These are phyloP conservation scores for Penicillium polonicum DNA, from an alignment of 2,329 filamentous ascomycete species.

Conservation along the genomic window DNA sequence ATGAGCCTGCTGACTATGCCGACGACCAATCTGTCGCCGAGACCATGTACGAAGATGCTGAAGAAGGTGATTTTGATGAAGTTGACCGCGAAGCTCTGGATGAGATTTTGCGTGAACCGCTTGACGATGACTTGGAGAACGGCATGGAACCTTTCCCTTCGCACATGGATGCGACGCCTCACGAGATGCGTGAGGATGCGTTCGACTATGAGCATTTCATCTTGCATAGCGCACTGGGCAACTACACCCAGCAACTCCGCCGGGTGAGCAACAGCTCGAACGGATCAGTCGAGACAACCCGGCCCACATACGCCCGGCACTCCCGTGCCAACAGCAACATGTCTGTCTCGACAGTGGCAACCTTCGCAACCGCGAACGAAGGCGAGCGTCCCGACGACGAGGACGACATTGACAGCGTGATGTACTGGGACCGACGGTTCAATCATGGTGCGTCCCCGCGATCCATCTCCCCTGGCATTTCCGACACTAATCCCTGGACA, in stretches of 20 bases:
- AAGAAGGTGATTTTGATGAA: constrained; percentile 42
- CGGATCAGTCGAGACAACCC: constrained; percentile 54
- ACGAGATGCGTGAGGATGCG: constrained; percentile 90
- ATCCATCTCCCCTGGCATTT: not conserved
- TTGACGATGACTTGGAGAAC: constrained; percentile 41
- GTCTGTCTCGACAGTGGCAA: constrained; percentile 60
- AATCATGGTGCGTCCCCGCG: constrained; percentile 30
- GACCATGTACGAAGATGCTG: constrained; percentile 46
- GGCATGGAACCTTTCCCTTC: constrained; percentile 14
- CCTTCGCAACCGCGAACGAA: constrained; percentile 64
- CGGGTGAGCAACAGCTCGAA: constrained; percentile 41
- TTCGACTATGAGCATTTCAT: constrained; percentile 98
- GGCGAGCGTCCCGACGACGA: constrained; percentile 39
- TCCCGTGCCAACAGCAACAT: constrained; percentile 57
- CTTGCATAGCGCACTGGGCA: constrained; percentile 86
- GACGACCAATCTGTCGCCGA: constrained; percentile 31
- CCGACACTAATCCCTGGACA: constrained; percentile 14
- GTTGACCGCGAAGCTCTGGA: constrained; percentile 63
- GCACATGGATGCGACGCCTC: constrained; percentile 63
- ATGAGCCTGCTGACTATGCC: constrained; percentile 24
- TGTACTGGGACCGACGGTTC: constrained; percentile 41
- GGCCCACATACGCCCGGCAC: constrained; percentile 37
- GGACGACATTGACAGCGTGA: constrained; percentile 43
- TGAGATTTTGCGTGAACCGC: constrained; percentile 50
- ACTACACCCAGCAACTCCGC: constrained; percentile 39